Conservation (phyloP, 2,329 filamentous ascomycete genomes). For the Aureobasidium melanogenum region DNA sequence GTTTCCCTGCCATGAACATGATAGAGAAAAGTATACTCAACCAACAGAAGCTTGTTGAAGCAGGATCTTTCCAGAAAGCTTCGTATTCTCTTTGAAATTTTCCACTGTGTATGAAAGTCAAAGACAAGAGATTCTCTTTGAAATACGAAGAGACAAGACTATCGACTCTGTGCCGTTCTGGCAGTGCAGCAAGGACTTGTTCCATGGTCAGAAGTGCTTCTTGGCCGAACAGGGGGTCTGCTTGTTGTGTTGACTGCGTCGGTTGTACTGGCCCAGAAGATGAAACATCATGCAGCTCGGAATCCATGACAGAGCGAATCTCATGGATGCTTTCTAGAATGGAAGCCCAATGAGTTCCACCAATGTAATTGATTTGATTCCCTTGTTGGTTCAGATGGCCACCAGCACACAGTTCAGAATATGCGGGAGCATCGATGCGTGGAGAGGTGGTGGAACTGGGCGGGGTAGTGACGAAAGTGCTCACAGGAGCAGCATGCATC, state of each 20-base stretch:
- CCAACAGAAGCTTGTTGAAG: slow-evolving; percentile 3
- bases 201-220: background rate
- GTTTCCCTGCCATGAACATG: slow-evolving; percentile 1
- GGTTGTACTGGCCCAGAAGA: background rate
- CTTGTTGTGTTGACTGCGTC: background rate
- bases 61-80: slow-evolving; percentile 3
- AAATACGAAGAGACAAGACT: background rate
- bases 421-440: background rate
- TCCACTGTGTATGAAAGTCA: slow-evolving; percentile 6
- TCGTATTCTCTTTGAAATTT: slow-evolving; percentile 9
- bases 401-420: background rate
- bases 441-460: background rate
- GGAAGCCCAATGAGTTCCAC: slow-evolving; percentile 7
- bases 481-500: background rate
- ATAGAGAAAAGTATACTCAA: slow-evolving; percentile 8
- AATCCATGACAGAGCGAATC: background rate
- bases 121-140: background rate
- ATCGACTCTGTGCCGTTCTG: background rate
- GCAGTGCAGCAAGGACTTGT: background rate
- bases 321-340: slow-evolving; percentile 9
- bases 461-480: background rate
- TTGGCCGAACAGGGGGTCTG: slow-evolving; percentile 2
- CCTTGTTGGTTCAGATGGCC: slow-evolving; percentile 7
- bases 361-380: slow-evolving; percentile 3
- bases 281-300: background rate